Base-by-base conservation (phyloP, 495 filamentous ascomycete genomes). In the Neurospora hispaniola region DNA sequence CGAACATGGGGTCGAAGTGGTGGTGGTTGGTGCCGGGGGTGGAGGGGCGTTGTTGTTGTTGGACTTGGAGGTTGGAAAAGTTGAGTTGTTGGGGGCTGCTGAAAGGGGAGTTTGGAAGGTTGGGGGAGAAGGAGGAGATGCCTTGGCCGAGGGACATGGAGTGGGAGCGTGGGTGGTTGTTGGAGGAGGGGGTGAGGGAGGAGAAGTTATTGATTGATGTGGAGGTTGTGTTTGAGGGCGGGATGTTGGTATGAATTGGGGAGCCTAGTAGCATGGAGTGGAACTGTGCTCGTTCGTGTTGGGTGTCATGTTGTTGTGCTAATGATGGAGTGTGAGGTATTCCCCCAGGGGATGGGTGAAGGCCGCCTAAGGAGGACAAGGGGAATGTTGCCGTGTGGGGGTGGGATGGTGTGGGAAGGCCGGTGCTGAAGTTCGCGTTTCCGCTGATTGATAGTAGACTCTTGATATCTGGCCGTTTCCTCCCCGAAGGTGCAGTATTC, bases 1-100 rank as follows among this genome's bases (percentile, higher is more conserved):
- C 84, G 74, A 89, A 89, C 86, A 89, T 89, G 2, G 87, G 84
- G 68, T 89, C 87, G 78, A 85, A 88, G n/a, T 76, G 75, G 0
- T 77, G 73, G 14, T 77, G 73, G 14, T 73, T 72, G 4, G 75
- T 75, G 44, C 73, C 72, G 74, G 74, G 71, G 4, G 77, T 73
- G 3, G 79, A 74, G 42, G 71, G 35, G 1, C 71, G 76, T 66
- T 38, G 35, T 38, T 38, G 35, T 38, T 38, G 35, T 38, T 66
- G 54, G 5, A 78, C 75, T 66, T 66, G 54, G 5, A 78, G 72
- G 54, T 75, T 74, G 35, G 72, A 54, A 62, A 76, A 79, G 70
- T 68, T 77, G 41, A 77, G 78, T 11, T 75, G 78, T 9, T 75
- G 71, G n/a, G 80, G 73, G 41, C 75, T 80, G 27, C 27, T 31